Evolutionary conservation across 225 moss, liverwort and hornwort genomes (phyloP).

Genomic region (Marchantia paleacea): DNA sequence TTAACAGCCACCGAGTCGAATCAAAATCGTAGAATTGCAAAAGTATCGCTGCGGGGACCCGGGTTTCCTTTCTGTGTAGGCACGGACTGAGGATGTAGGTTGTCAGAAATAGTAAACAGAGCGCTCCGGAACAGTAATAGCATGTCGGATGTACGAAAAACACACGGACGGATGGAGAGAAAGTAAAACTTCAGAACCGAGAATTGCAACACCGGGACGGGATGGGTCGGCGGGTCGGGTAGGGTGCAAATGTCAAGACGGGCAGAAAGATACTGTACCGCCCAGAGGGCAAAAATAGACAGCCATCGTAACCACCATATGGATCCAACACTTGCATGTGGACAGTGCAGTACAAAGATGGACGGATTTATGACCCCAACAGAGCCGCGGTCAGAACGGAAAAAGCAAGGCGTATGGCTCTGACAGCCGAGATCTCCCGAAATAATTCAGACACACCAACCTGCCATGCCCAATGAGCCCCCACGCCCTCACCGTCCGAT

Average conservation of each 20-base stretch:
- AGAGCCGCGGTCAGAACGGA: background rate
- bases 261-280: background rate
- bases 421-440: background rate
- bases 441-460: background rate
- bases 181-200: background rate
- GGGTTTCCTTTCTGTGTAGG: too few relatives aligned
- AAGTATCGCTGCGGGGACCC: too few relatives aligned
- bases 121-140: background rate
- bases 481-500: background rate
- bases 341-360: too few relatives aligned
- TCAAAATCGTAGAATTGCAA: too few relatives aligned
- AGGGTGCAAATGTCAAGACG: background rate
- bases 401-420: background rate
- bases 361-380: background rate
- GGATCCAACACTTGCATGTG: background rate
- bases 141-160: background rate
- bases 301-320: background rate
- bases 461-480: background rate
- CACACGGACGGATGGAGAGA: background rate
- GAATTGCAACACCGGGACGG: too few relatives aligned
- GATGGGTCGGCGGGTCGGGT: too few relatives aligned
- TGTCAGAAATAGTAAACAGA: background rate
- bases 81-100: background rate
- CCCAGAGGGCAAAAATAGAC: background rate
- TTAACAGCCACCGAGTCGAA: too few relatives aligned